Conservation (phyloP, 768 basidiomycete genomes). For the Ramaria rubella region DNA sequence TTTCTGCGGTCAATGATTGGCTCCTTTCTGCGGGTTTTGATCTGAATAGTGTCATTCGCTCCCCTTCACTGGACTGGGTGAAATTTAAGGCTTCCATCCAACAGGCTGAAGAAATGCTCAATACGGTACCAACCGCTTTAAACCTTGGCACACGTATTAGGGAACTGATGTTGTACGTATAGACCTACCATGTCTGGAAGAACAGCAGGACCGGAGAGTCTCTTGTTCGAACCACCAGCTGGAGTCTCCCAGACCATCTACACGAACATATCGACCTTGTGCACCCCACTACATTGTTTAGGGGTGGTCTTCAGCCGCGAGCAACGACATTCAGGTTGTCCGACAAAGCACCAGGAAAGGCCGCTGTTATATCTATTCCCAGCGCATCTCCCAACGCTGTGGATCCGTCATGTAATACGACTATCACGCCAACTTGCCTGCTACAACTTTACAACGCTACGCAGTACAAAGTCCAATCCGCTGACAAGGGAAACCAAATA, state of each 20-base stretch:
- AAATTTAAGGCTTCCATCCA: slow-evolving; percentile 50
- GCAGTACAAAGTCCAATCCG: slow-evolving; percentile 19
- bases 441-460: slow-evolving; percentile 29
- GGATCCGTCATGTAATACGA: slow-evolving; percentile 23
- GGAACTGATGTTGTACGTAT: neutral
- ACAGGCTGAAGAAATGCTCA: slow-evolving; percentile 61
- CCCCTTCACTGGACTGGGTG: slow-evolving; percentile 67
- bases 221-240: slow-evolving; percentile 59
- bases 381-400: neutral
- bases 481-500: slow-evolving; percentile 24
- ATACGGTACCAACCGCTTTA: slow-evolving; percentile 50
- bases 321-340: neutral
- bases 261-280: slow-evolving; percentile 59
- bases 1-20: slow-evolving; percentile 11
- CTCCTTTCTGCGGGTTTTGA: slow-evolving; percentile 47
- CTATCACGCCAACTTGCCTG: slow-evolving; percentile 29
- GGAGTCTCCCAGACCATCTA: slow-evolving; percentile 56
- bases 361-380: slow-evolving; percentile 1
- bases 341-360: slow-evolving; percentile 5
- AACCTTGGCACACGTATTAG: neutral
- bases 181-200: slow-evolving; percentile 62
- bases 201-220: slow-evolving; percentile 46
- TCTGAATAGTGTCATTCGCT: slow-evolving; percentile 42
- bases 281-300: slow-evolving; percentile 68
- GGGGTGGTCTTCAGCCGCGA: slow-evolving; percentile 22